Percentiles rank a stretch among this genome's conserved stretches.
Evolutionary conservation across 495 filamentous ascomycete genomes (phyloP).

Genomic region (Penicillium pulvis): DNA sequence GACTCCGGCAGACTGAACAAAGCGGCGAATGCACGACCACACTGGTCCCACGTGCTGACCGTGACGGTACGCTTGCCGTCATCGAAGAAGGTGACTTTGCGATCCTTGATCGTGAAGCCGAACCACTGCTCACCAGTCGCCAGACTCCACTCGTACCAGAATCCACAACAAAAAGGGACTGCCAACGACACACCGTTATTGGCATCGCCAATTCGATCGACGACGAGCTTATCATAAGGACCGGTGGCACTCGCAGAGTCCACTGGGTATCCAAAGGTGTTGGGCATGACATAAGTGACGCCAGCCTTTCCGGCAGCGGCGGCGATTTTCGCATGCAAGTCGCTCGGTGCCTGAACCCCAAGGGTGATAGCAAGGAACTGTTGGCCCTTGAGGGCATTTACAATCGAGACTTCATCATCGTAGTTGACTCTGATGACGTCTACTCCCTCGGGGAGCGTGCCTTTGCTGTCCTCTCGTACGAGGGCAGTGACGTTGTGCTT

Average conservation of each 20-base stretch:
- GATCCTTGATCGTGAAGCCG: constrained; percentile 50
- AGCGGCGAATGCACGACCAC: constrained; percentile 44
- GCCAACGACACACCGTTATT: constrained; percentile 48
- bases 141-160: constrained; percentile 59
- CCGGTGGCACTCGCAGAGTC: constrained; percentile 27
- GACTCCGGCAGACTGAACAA: constrained; percentile 44
- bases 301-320: constrained; percentile 62
- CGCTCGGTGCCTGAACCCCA: constrained; percentile 35
- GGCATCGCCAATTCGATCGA: constrained; percentile 29
- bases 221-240: constrained; percentile 2
- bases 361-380: constrained; percentile 64
- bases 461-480: constrained; percentile 47
- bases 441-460: constrained; percentile 45
- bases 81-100: constrained; percentile 48
- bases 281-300: constrained; percentile 64
- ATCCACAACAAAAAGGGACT: constrained; percentile 48
- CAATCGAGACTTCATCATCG: constrained; percentile 43
- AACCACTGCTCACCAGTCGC: constrained; percentile 32
- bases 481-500: constrained; percentile 57
- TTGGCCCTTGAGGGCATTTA: constrained; percentile 50
- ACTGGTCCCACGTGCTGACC: constrained; percentile 47
- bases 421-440: constrained; percentile 49
- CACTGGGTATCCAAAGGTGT: constrained; percentile 52
- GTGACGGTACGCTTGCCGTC: constrained; percentile 45
- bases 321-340: constrained; percentile 52